Evolutionary conservation across 371 early-diverging fungal species (phyloP).

Genomic region (Batrachochytrium dendrobatidis): DNA sequence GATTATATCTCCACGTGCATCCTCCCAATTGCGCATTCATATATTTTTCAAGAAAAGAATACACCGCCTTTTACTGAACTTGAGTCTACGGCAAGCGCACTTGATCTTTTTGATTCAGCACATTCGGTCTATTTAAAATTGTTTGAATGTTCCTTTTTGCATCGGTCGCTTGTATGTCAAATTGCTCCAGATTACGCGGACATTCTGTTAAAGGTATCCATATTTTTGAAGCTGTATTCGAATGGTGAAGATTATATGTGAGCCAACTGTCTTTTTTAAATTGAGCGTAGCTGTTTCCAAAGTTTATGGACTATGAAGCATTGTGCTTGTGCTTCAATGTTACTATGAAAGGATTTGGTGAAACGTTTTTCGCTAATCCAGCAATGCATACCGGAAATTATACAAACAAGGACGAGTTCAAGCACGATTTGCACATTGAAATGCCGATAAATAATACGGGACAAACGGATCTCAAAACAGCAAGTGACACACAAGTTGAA

Average conservation of each 20-base stretch:
- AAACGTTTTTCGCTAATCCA: background rate
- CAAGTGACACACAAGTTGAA: too few species aligned
- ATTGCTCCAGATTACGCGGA: background rate
- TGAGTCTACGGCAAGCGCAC: background rate
- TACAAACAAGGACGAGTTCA: too few species aligned
- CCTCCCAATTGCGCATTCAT: background rate
- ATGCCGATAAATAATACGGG: too few species aligned
- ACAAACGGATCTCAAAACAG: too few species aligned
- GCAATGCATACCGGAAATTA: too few species aligned
- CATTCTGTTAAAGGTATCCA: background rate
- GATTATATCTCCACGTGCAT: background rate
- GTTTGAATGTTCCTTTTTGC: background rate
- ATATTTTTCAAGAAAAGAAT: background rate
- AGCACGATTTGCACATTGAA: too few species aligned
- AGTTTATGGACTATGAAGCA: background rate
- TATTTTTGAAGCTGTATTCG: background rate
- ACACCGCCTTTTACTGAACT: background rate
- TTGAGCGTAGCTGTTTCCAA: background rate
- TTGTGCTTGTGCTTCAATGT: background rate
- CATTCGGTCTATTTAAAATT: background rate
- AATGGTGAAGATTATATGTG: background rate
- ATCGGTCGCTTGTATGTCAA: background rate
- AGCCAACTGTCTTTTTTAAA: background rate
- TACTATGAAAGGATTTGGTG: background rate
- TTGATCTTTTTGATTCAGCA: background rate